phyloP scores from a whole-genome alignment of 2,329 filamentous ascomycete genomes.

The Aspergillus persii region DNA sequence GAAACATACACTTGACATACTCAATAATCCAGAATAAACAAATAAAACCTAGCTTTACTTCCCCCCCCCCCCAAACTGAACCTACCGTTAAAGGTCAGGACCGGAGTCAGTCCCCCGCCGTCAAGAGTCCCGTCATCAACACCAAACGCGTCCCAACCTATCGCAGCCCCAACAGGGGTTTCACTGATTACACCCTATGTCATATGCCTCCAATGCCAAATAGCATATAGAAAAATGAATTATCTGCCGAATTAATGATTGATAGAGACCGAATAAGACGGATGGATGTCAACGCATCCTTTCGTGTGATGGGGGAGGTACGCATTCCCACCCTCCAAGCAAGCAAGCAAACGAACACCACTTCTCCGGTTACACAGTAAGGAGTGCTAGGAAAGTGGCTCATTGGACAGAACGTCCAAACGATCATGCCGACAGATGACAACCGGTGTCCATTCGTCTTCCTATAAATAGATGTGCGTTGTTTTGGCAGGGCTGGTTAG shows the following conservation, averaged over 20 bases:
- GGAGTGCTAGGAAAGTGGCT: neutral
- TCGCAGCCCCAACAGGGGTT: neutral
- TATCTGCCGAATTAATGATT: too few species aligned
- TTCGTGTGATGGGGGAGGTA: too few species aligned
- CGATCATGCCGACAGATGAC: too few species aligned
- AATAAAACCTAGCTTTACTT: neutral
- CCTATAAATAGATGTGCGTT: neutral
- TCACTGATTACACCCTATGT: too few species aligned
- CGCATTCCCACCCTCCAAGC: too few species aligned
- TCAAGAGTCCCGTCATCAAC: neutral
- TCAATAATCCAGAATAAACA: neutral
- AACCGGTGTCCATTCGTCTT: neutral
- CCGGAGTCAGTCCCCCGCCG: neutral
- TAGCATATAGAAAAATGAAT: too few species aligned
- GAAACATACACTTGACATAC: neutral
- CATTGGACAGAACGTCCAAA: neutral
- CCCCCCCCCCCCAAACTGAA: neutral
- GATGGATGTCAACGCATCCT: too few species aligned
- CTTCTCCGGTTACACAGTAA: neutral
- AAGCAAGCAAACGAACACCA: slow-evolving; percentile 1
- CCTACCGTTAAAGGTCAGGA: neutral
- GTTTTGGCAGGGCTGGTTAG: neutral
- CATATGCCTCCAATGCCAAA: too few species aligned
- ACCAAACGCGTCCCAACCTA: neutral
- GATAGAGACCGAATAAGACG: too few species aligned